Evolutionary conservation across 139 green algal genomes (phyloP), one percentile per base, ranked within the genome.

Genomic region (Chlorella vulgaris): DNA sequence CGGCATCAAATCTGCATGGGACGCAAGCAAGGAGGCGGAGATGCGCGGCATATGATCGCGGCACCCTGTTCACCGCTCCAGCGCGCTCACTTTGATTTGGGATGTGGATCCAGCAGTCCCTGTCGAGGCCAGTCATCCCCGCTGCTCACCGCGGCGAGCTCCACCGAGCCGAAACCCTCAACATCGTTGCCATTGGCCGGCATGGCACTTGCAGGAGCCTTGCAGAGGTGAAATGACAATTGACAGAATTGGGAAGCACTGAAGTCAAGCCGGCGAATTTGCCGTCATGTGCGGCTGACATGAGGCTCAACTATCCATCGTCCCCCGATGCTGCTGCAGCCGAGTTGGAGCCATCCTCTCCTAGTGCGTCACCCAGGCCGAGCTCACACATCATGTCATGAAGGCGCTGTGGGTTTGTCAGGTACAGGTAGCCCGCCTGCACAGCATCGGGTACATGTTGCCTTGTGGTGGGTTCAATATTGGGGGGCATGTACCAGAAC

Each of bases 391-490:
- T 92, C 18, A 92, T 53, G 18, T 68, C 40, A 38, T 92, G 75
- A 18, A 92, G 43, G 3, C 88, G 84, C 8, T 63, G 31, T 4
- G 69, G 21, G 36, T 92, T 81, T 19, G 87, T 81, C 0, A 92
- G 67, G 68, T 92, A 92, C 40, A 92, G 47, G 78, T 87, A 91
- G 73, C 13, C 86, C 70, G 31, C 84, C 83, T 82, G 66, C 88
- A 85, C n/a, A 65, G 38, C 51, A 28, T 10, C 36, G 70, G 33
- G 19, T 4, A 70, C 29, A 22, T 13, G 50, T 2, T 19, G 47
- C 2, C 42, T 28, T 28, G 3, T 31, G n/a, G 28, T 0, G 7
- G 13, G 19, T 0, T 29, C 15, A n/a, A 26, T 4, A 74, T 26
- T 0, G 35, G 24, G 24, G 13, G 26, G 18, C 1, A 73, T n/a